Conservation (phyloP, 2,329 filamentous ascomycete species). For the Diplodia scrobiculata region DNA sequence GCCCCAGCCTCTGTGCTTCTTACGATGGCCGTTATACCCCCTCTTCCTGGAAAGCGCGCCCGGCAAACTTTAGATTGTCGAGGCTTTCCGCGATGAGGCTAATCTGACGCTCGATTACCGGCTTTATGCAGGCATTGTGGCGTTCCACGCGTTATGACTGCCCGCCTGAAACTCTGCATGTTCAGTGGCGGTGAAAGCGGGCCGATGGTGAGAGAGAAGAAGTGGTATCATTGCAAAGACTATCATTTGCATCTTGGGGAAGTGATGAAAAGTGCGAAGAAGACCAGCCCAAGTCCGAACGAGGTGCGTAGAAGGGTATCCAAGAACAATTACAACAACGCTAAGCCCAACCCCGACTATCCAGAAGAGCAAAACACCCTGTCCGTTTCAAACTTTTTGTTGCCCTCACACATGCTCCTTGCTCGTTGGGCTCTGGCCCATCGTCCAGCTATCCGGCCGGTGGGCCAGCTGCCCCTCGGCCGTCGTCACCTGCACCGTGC, state of each 20-base stretch:
- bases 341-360: conserved; percentile 1
- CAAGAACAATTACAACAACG: conserved; percentile 24
- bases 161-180: not conserved
- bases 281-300: not conserved
- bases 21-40: not conserved
- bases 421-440: conserved; percentile 25
- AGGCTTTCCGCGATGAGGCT: not conserved
- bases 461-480: conserved; percentile 29
- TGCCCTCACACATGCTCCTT: conserved; percentile 31
- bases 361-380: not conserved
- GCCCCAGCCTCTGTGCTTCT: not conserved
- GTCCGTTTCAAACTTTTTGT: not conserved
- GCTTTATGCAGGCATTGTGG: not conserved
- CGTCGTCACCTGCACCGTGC: conserved; percentile 16
- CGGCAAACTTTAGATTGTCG: not conserved
- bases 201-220: not conserved
- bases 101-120: not conserved
- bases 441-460: conserved; percentile 31
- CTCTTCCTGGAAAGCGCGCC: not conserved
- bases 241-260: not conserved
- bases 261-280: not conserved
- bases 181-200: not conserved
- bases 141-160: not conserved
- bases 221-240: conserved; percentile 11
- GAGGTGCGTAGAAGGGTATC: conserved; percentile 17